These are phyloP conservation scores for Elsinoe fawcettii DNA, from an alignment of 2,329 filamentous ascomycete species.

Conservation along the genomic window DNA sequence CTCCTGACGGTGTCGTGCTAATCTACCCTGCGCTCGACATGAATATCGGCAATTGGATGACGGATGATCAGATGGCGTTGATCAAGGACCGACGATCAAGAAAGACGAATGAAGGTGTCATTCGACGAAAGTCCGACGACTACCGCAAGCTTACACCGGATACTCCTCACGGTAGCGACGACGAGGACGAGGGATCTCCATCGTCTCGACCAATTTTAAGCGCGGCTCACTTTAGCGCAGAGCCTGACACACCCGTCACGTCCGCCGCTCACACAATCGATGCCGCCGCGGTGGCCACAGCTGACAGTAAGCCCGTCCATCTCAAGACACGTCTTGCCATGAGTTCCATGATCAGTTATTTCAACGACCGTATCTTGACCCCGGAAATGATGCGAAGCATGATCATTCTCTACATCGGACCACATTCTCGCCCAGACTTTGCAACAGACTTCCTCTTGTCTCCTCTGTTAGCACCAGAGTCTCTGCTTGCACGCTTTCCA, in stretches of 20 bases:
- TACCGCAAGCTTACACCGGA: conserved; percentile 74
- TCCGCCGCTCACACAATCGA: conserved; percentile 34
- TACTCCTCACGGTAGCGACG: conserved; percentile 73
- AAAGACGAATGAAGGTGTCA: conserved; percentile 69
- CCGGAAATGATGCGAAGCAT: conserved; percentile 99
- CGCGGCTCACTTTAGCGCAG: not conserved
- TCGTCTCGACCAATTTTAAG: conserved; percentile 22
- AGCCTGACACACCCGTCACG: conserved; percentile 24
- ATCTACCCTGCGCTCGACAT: conserved; percentile 89
- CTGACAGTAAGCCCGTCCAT: conserved; percentile 36
- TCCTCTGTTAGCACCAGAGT: conserved; percentile 80
- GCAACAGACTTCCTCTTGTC: conserved; percentile 83
- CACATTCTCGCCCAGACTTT: conserved; percentile 88
- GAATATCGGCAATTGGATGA: conserved; percentile 99
- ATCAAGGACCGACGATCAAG: conserved; percentile 76
- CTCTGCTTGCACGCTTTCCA: conserved; percentile 75
- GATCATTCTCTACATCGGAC: conserved; percentile 96
- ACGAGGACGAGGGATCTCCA: conserved; percentile 48
- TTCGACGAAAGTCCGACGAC: conserved; percentile 79
- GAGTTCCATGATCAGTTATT: conserved; percentile 96
- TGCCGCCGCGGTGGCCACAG: conserved; percentile 15
- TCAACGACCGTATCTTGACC: conserved; percentile 87
- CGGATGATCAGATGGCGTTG: conserved; percentile 90
- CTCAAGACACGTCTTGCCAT: conserved; percentile 84
- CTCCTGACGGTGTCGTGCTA: conserved; percentile 74